Evolutionary conservation across 2,329 filamentous ascomycete species (phyloP).

Genomic region (Claviceps purpurea): DNA sequence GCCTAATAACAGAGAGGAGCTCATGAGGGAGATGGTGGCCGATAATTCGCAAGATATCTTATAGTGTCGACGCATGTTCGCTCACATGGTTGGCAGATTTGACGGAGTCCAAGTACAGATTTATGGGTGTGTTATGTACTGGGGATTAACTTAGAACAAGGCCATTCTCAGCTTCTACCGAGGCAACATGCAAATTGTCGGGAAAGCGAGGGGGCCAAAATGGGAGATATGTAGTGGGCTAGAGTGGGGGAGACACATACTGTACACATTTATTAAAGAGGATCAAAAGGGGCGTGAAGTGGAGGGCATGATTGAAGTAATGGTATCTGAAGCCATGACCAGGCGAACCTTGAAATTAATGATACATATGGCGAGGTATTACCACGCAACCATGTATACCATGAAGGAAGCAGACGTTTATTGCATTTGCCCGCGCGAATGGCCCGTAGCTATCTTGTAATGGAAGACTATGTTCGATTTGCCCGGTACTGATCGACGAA

Average conservation of each 20-base stretch:
- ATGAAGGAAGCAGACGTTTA: neutral
- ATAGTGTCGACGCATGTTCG: neutral
- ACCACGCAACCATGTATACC: neutral
- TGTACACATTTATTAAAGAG: neutral
- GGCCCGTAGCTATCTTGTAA: constrained; percentile 7
- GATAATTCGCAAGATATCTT: neutral
- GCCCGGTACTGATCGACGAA: constrained; percentile 1
- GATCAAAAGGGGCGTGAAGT: neutral
- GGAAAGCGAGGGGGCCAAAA: neutral
- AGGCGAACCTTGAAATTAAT: constrained; percentile 15
- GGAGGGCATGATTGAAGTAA: constrained; percentile 1
- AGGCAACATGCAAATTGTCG: neutral
- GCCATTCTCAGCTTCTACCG: neutral
- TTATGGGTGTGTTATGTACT: neutral
- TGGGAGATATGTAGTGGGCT: neutral
- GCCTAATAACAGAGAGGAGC: too few species aligned
- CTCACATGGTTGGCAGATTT: neutral
- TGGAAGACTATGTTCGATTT: neutral
- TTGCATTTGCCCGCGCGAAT: neutral
- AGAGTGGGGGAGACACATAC: neutral
- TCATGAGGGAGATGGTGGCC: neutral
- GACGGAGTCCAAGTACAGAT: neutral
- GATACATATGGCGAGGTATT: constrained; percentile 12
- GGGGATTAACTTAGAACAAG: neutral
- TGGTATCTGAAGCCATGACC: constrained; percentile 7